Conservation (phyloP, 2,329 filamentous ascomycete genomes). For the Beauveria asiatica region DNA sequence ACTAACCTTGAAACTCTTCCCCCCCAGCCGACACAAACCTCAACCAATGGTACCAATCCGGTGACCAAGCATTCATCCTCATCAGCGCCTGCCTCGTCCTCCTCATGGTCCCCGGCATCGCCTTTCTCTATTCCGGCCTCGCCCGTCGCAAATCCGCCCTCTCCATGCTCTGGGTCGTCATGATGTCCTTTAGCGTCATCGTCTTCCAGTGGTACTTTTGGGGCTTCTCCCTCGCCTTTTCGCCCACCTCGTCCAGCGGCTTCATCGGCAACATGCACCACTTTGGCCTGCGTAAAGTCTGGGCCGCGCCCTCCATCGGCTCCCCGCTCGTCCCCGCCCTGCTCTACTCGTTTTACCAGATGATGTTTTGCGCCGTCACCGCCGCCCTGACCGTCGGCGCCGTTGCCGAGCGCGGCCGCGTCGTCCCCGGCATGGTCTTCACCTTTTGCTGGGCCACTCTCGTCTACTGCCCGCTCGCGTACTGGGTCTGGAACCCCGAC, state of each 20-base stretch:
- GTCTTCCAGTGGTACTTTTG: constrained; percentile 99
- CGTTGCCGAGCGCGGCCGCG: constrained; percentile 85
- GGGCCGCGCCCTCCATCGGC: constrained; percentile 77
- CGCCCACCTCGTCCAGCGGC: constrained; percentile 67
- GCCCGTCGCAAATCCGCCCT: constrained; percentile 96
- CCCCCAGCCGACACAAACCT: constrained; percentile 46
- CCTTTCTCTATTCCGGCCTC: constrained; percentile 94
- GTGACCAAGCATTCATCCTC: constrained; percentile 92
- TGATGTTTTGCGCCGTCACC: constrained; percentile 96
- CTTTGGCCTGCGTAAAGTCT: constrained; percentile 79
- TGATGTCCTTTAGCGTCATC: constrained; percentile 85
- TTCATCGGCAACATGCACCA: constrained; percentile 88
- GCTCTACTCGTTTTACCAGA: constrained; percentile 93
- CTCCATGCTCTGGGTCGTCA: constrained; percentile 93
- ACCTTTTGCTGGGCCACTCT: constrained; percentile 93
- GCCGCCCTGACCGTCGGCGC: constrained; percentile 86
- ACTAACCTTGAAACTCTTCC: not conserved
- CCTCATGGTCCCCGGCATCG: constrained; percentile 93
- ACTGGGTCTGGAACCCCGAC: constrained; percentile 93
- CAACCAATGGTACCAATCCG: constrained; percentile 90
- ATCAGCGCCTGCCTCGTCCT: constrained; percentile 85
- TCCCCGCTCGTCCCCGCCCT: constrained; percentile 83
- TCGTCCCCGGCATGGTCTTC: constrained; percentile 92
- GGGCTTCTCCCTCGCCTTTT: constrained; percentile 95
- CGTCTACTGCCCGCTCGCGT: constrained; percentile 93